Base-by-base conservation (phyloP, 352 stramenopile genomes). In the Phytopythium cucurbitacearum region DNA sequence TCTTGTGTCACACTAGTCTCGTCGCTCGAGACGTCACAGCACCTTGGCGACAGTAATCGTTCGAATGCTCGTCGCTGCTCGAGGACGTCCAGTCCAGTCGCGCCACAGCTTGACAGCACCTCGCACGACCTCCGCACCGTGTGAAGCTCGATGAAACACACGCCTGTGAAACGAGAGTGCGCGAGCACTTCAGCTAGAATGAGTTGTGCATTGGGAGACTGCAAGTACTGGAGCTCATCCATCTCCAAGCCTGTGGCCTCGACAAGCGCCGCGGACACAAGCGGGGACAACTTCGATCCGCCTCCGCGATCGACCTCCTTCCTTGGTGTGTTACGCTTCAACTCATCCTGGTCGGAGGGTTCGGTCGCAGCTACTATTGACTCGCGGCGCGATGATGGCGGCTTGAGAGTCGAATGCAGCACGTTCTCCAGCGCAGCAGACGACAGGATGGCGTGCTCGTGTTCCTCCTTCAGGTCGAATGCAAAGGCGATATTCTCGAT, bases 401-500 rank as follows among this genome's bases (percentile, higher is more conserved):
- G 48, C 11, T 53, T 53, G 35, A 53, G 21, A n/a, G 40, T 15
- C n/a, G 12, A 12, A 7, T 44, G 51, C 3, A 87, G 47, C 9
- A 78, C 65, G 40, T 76, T 56, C 50, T 83, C 61, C 10, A 86
- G 61, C 2, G 71, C 57, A 3, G 62, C 44, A 21, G 68, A 73
- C 8, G 59, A 56, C 12, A 61, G 55, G 10, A 64, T 57, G 3
- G 67, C 64, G 1, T 38, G 67, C 10, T 48, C 43, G 28, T 80
- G 64, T 13, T 65, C 51, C 35, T 79, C 65, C 28, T 60, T 76
- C 15, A 89, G 51, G 40, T 89, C 74, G 51, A 84, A 87, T 13
- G 83, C 65, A 40, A 82, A 82, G 28, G 86, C 76, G 9, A 79
- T 65, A 41, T 89, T 89, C 48, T 89, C 79, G 4, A 89, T 55